Conservation (phyloP, 768 basidiomycete species). For the Neoboletus subvelutipes region DNA sequence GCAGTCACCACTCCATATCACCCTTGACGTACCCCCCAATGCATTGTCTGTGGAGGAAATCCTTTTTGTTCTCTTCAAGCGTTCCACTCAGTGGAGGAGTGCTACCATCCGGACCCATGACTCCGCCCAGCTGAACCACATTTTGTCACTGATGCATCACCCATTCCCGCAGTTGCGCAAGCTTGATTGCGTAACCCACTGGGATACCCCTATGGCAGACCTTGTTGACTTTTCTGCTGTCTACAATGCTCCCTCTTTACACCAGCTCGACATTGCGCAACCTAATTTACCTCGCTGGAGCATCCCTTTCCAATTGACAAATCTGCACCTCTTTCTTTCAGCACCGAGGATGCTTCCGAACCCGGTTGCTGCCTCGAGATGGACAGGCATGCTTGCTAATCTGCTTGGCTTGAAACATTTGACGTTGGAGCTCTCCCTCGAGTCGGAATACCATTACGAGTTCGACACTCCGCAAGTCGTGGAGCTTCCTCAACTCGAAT, state of each 20-base stretch:
- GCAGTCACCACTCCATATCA: conserved; percentile 44
- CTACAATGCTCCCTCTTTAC: conserved; percentile 35
- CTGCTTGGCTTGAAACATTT: conserved; percentile 43
- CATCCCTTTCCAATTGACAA: conserved; percentile 36
- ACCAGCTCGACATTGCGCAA: conserved; percentile 34
- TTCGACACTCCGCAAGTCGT: conserved; percentile 8
- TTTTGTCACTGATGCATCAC: conserved; percentile 38
- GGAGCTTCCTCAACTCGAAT: conserved; percentile 28
- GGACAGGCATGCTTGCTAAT: conserved; percentile 35
- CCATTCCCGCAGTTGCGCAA: conserved; percentile 38
- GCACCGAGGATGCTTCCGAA: conserved; percentile 16
- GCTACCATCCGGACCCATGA: conserved; percentile 41
- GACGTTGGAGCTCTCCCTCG: conserved; percentile 38
- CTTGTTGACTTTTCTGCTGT: conserved; percentile 33
- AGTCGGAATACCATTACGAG: conserved; percentile 27
- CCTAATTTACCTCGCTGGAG: conserved; percentile 37
- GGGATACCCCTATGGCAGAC: conserved; percentile 23
- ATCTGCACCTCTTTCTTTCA: conserved; percentile 36
- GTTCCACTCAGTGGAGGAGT: conserved; percentile 43
- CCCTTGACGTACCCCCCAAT: conserved; percentile 39
- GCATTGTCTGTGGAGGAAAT: conserved; percentile 32
- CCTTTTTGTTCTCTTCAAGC: conserved; percentile 41
- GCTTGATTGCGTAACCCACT: conserved; percentile 34
- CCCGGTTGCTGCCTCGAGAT: conserved; percentile 22
- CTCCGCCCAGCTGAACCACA: conserved; percentile 38